A percentile compares a stretch with the other conserved stretches of the same genome.
Conservation (phyloP, 305 asterid genomes). For the Fraxinus paxiana region DNA sequence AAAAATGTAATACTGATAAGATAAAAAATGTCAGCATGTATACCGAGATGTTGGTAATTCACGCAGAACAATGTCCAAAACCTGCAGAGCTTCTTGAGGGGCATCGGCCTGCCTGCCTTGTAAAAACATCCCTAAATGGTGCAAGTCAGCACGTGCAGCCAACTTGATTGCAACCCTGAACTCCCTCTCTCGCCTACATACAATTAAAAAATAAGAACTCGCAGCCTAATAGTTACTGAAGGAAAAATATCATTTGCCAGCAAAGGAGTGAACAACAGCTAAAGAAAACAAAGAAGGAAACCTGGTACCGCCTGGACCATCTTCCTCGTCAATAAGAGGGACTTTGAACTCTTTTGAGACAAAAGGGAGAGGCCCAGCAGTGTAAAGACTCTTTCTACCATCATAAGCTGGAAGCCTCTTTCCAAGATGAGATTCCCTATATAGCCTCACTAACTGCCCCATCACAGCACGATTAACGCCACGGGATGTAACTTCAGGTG, state of each 20-base stretch:
- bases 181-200: conserved; percentile 67
- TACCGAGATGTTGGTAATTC: conserved; percentile 81
- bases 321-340: conserved; percentile 69
- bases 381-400: conserved; percentile 86
- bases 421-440: conserved; percentile 75
- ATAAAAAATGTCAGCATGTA: background rate
- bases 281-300: conserved; percentile 4
- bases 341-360: conserved; percentile 63
- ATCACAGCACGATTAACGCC: conserved; percentile 92
- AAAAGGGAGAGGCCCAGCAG: conserved; percentile 95
- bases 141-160: conserved; percentile 94
- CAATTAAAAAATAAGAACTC: conserved; percentile 9
- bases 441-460: conserved; percentile 58
- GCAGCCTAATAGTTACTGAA: background rate
- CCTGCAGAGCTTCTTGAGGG: conserved; percentile 99
- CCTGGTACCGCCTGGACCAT: conserved; percentile 63
- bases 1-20: background rate
- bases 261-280: background rate
- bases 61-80: conserved; percentile 87
- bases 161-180: conserved; percentile 81
- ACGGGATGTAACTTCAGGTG: conserved; percentile 75
- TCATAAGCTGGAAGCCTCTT: conserved; percentile 87
- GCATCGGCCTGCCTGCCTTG: conserved; percentile 94
- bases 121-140: conserved; percentile 84
- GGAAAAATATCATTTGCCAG: background rate